Evolutionary conservation across 768 basidiomycete species (phyloP).

Genomic region (Udeniomyces megalosporus): DNA sequence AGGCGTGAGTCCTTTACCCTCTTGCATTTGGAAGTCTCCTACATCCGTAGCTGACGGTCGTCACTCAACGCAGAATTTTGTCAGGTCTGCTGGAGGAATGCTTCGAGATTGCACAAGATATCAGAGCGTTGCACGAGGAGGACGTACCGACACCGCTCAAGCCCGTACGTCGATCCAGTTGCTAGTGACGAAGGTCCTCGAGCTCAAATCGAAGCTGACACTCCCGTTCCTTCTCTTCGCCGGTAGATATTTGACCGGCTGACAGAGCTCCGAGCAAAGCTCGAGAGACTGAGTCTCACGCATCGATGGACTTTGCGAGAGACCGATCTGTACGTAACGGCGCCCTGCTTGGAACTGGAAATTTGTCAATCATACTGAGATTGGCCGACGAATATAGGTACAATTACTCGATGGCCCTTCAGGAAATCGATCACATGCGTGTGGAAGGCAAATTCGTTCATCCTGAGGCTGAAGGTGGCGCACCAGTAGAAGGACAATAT

Average conservation of each 20-base stretch:
- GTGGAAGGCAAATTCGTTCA: slow-evolving; percentile 85
- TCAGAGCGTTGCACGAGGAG: slow-evolving; percentile 56
- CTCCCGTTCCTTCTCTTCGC: neutral
- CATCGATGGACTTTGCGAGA: slow-evolving; percentile 95
- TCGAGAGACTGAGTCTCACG: slow-evolving; percentile 82
- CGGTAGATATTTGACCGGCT: slow-evolving; percentile 78
- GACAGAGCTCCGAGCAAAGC: slow-evolving; percentile 62
- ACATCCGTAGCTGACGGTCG: too few species aligned
- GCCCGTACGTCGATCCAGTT: slow-evolving; percentile 38
- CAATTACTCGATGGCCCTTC: slow-evolving; percentile 81
- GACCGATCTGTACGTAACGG: slow-evolving; percentile 29
- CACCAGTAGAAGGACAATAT: slow-evolving; percentile 75
- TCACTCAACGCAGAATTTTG: slow-evolving; percentile 37
- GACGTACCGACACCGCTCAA: slow-evolving; percentile 70
- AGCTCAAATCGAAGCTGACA: too few species aligned
- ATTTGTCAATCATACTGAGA: too few species aligned
- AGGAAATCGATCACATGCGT: slow-evolving; percentile 93
- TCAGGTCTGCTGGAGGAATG: slow-evolving; percentile 88
- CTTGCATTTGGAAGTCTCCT: neutral
- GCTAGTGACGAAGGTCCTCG: too few species aligned
- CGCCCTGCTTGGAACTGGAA: too few species aligned
- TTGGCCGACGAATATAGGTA: neutral
- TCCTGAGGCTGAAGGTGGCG: slow-evolving; percentile 67
- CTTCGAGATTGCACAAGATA: slow-evolving; percentile 89
- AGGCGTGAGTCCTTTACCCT: slow-evolving; percentile 36